phyloP scores from a whole-genome alignment of 148 eudicot species.

The Fagopyrum tataricum region DNA sequence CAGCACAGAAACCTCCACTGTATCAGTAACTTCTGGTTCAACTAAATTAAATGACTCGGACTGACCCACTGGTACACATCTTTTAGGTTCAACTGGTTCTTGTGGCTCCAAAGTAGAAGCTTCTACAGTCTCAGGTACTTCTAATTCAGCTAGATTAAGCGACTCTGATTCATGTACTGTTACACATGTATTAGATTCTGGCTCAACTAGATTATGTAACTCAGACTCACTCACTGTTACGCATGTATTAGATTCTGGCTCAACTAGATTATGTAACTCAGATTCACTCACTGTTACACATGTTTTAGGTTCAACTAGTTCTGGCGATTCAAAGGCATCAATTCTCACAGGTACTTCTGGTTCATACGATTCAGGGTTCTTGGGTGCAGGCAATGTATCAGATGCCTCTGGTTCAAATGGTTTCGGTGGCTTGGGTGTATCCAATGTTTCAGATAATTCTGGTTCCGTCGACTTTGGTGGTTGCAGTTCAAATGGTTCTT shows the following conservation, averaged over 20 bases:
- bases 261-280: background rate
- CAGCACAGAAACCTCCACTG: background rate
- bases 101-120: background rate
- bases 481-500: constrained; percentile 19
- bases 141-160: background rate
- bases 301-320: background rate
- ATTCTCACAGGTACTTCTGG: background rate
- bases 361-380: constrained; percentile 13
- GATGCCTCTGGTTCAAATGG: background rate
- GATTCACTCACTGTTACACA: background rate
- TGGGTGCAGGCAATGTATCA: background rate
- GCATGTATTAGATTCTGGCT: background rate
- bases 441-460: constrained; percentile 14
- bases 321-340: background rate
- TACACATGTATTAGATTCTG: background rate
- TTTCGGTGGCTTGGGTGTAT: constrained; percentile 14
- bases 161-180: background rate
- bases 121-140: constrained; percentile 8
- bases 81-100: background rate
- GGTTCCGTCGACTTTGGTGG: constrained; percentile 21
- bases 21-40: constrained; percentile 13
- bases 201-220: background rate
- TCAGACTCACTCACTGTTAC: background rate
- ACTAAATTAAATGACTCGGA: constrained; percentile 1
- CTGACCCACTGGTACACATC: background rate